phyloP scores from a whole-genome alignment of 2,329 filamentous ascomycete genomes.

The Nemania sp. region DNA sequence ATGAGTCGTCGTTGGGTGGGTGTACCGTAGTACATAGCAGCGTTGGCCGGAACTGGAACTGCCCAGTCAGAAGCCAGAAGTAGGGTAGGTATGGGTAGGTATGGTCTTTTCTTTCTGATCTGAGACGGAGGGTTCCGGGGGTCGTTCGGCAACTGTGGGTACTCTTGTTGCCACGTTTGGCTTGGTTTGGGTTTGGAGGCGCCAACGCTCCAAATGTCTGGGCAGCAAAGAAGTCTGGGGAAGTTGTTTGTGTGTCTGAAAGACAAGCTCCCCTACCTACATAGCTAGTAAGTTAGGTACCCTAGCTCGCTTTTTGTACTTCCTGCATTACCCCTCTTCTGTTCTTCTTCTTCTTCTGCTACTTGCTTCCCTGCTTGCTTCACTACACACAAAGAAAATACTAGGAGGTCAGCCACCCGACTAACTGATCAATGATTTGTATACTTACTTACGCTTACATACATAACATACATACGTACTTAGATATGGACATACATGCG shows the following conservation, averaged over 20 bases:
- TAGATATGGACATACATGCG: no score
- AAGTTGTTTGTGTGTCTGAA: background rate
- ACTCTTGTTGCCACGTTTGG: conserved; percentile 14
- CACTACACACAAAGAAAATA: background rate
- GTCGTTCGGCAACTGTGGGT: conserved; percentile 33
- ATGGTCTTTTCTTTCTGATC: background rate
- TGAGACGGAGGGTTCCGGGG: conserved; percentile 26
- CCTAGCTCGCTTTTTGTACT: no score
- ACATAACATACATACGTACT: background rate
- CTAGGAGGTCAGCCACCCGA: background rate
- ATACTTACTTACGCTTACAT: background rate
- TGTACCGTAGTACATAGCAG: no score
- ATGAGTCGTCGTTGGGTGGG: no score
- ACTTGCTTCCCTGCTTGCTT: no score
- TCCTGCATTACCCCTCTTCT: conserved; percentile 24
- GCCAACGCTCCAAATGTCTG: background rate
- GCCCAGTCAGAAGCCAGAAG: background rate
- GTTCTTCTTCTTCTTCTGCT: no score
- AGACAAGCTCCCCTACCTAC: background rate
- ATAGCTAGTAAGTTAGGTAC: no score
- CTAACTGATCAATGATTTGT: background rate
- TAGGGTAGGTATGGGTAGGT: background rate
- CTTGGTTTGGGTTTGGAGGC: background rate
- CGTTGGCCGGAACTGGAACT: no score
- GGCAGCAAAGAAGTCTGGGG: conserved; percentile 9